Evolutionary conservation across 1,284 basidiomycete species (phyloP).

Genomic region (Cryptococcus hybrid): DNA sequence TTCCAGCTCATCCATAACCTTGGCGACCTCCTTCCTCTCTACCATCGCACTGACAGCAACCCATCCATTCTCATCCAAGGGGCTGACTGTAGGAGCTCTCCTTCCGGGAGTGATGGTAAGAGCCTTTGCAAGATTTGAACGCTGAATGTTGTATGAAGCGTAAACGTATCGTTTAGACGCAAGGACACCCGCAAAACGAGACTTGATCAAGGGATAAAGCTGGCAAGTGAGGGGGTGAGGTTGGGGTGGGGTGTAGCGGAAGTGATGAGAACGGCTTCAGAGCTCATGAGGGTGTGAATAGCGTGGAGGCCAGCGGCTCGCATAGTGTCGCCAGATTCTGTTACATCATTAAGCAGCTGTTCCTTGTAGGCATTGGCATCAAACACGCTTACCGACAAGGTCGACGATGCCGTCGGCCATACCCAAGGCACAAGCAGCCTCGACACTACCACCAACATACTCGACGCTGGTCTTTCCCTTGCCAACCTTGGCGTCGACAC

Average conservation of each 20-base stretch:
- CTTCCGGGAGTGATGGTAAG: slow-evolving; percentile 81
- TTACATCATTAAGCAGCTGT: not conserved
- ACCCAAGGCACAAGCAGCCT: slow-evolving; percentile 95
- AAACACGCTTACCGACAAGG: slow-evolving; percentile 69
- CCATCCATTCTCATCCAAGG: slow-evolving; percentile 77
- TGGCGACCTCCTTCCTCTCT: slow-evolving; percentile 67
- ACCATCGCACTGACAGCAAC: slow-evolving; percentile 93
- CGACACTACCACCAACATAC: slow-evolving; percentile 96
- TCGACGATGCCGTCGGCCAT: slow-evolving; percentile 97
- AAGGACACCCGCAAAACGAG: slow-evolving; percentile 87
- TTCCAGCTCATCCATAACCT: slow-evolving; percentile 86
- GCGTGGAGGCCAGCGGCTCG: slow-evolving; percentile 93
- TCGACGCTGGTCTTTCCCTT: slow-evolving; percentile 71
- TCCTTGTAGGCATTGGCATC: not conserved
- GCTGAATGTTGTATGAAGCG: slow-evolving; percentile 86
- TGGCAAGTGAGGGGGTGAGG: slow-evolving; percentile 55
- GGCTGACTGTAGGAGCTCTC: slow-evolving; percentile 83
- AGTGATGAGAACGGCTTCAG: slow-evolving; percentile 93
- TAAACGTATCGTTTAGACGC: slow-evolving; percentile 86
- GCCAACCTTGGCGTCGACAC: slow-evolving; percentile 62
- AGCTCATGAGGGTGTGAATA: slow-evolving; percentile 81
- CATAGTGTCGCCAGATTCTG: slow-evolving; percentile 99
- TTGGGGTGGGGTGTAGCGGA: slow-evolving; percentile 66
- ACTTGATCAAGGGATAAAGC: slow-evolving; percentile 75
- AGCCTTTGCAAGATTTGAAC: slow-evolving; percentile 63